Evolutionary conservation across 305 asterid genomes (phyloP).

Genomic region (Petunia hybrid): DNA sequence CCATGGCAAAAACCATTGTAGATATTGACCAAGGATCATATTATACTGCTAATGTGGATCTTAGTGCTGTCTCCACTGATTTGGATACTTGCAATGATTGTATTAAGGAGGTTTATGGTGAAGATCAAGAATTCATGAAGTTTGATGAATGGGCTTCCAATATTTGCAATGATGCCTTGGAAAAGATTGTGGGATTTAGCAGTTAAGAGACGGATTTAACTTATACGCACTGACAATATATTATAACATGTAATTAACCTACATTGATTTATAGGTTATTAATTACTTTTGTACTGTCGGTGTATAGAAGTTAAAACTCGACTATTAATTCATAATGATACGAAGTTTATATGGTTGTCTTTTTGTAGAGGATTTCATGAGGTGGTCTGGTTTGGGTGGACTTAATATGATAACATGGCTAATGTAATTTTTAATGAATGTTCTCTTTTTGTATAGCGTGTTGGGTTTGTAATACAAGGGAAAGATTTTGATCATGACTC

Average conservation of each 20-base stretch:
- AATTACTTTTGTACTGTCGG: too few species aligned
- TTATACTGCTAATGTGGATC: conserved; percentile 51
- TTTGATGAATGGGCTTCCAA: conserved; percentile 52
- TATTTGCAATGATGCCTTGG: conserved; percentile 31
- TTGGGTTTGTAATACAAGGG: background rate
- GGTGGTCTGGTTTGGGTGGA: conserved; percentile 10
- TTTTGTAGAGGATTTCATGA: background rate
- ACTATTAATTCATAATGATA: background rate
- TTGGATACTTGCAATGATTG: conserved; percentile 59
- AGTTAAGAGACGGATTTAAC: background rate
- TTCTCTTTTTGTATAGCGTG: background rate
- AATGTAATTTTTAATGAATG: background rate
- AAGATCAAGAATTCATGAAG: conserved; percentile 42
- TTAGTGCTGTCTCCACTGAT: conserved; percentile 47
- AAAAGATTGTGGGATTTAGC: background rate
- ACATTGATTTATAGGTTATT: too few species aligned
- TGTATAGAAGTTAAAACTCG: background rate
- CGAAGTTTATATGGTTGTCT: too few species aligned
- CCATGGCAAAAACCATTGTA: conserved; percentile 46
- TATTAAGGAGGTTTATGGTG: conserved; percentile 29
- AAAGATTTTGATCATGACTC: background rate
- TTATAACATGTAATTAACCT: too few species aligned
- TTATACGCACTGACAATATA: background rate
- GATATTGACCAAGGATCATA: conserved; percentile 38
- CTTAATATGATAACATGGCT: background rate